Conservation (phyloP, 495 filamentous ascomycete species). For the Poronia punctata region DNA sequence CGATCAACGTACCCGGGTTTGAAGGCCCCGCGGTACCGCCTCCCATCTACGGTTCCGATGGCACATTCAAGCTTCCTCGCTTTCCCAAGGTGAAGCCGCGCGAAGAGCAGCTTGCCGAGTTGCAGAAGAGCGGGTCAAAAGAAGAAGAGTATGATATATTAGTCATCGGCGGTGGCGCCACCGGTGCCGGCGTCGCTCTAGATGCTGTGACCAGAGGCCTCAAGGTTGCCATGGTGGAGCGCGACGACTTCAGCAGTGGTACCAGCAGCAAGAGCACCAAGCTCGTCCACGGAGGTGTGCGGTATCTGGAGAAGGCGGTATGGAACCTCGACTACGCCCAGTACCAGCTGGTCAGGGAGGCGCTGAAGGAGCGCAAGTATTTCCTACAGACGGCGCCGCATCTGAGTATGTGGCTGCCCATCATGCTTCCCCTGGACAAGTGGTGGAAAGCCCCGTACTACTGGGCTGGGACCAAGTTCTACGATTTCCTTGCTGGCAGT, state of each 20-base stretch:
- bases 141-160: constrained; percentile 72
- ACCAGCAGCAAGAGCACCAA: constrained; percentile 98
- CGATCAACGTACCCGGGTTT: constrained; percentile 77
- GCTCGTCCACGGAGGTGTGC: constrained; percentile 91
- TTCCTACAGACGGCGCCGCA: constrained; percentile 95
- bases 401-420: constrained; percentile 89
- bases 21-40: constrained; percentile 75
- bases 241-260: constrained; percentile 89
- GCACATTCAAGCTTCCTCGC: constrained; percentile 69
- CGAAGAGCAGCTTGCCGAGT: constrained; percentile 54
- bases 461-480: constrained; percentile 92
- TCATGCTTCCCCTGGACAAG: constrained; percentile 91
- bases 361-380: constrained; percentile 91
- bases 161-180: constrained; percentile 88
- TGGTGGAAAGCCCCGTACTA: constrained; percentile 99
- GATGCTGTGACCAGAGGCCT: constrained; percentile 90
- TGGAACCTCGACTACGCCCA: constrained; percentile 96
- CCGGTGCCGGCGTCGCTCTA: constrained; percentile 84
- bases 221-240: constrained; percentile 89
- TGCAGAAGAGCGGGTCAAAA: constrained; percentile 39
- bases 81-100: constrained; percentile 74
- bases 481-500: constrained; percentile 88
- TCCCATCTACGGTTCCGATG: constrained; percentile 69
- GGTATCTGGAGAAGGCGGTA: constrained; percentile 94
- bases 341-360: constrained; percentile 87